Evolutionary conservation across 2,329 filamentous ascomycete species (phyloP).

Genomic region (Botryotinia calthae): DNA sequence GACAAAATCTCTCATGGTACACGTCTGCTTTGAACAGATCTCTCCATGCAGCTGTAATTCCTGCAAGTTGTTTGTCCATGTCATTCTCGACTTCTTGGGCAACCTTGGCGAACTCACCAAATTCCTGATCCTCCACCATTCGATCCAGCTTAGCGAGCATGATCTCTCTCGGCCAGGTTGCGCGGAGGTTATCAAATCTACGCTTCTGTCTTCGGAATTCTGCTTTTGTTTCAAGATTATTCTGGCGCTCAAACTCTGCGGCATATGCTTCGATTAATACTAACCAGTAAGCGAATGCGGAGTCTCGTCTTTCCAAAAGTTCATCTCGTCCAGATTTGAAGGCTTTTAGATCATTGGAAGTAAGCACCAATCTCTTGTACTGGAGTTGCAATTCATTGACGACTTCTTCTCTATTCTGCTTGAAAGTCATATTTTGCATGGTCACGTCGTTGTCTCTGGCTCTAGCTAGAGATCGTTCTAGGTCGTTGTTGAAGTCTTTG

Average conservation of each 20-base stretch:
- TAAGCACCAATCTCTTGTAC: background rate
- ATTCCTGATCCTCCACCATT: background rate
- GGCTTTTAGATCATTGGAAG: background rate
- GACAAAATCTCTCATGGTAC: background rate
- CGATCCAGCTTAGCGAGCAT: background rate
- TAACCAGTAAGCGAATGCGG: background rate
- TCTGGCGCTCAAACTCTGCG: background rate
- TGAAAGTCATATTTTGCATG: background rate
- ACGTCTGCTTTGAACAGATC: background rate
- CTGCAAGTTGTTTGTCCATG: background rate
- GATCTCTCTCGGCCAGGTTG: background rate
- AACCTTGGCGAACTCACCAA: background rate
- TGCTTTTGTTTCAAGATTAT: background rate
- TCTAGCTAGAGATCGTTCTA: background rate
- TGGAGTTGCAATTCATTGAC: background rate
- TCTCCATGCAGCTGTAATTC: background rate
- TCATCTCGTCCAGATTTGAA: background rate
- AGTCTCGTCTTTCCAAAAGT: background rate
- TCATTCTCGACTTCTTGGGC: background rate
- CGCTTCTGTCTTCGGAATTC: background rate
- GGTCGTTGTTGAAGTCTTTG: background rate
- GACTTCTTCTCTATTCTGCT: background rate
- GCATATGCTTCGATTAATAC: background rate
- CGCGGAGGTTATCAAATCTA: background rate
- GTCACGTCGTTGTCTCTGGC: background rate